Percentiles rank a stretch among this genome's conserved stretches.
These are phyloP conservation scores for Sphaerulina musiva DNA, from an alignment of 2,329 filamentous ascomycete genomes.

Conservation along the genomic window DNA sequence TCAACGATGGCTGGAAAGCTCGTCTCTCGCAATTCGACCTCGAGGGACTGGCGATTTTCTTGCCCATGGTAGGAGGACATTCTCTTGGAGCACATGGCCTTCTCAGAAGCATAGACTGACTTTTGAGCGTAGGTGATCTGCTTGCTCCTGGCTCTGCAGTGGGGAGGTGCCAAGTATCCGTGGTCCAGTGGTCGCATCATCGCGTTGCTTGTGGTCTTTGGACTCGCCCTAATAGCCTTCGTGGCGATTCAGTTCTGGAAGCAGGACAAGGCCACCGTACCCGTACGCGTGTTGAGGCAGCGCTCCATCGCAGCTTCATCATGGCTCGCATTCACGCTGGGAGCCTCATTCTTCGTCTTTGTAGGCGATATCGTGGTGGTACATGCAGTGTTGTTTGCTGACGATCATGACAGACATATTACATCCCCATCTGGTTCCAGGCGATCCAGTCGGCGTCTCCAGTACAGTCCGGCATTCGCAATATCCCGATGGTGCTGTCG, in stretches of 20 bases:
- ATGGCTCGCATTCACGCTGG: slow-evolving; percentile 34
- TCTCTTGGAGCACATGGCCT: slow-evolving; percentile 18
- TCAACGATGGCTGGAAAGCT: slow-evolving; percentile 17
- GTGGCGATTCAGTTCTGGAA: slow-evolving; percentile 52
- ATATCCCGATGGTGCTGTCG: slow-evolving; percentile 38
- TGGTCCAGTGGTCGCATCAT: slow-evolving; percentile 39
- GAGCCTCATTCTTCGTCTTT: slow-evolving; percentile 37
- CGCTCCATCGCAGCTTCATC: slow-evolving; percentile 35
- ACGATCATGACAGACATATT: neutral
- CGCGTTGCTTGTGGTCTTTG: slow-evolving; percentile 34
- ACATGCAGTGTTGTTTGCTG: neutral
- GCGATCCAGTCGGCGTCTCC: slow-evolving; percentile 44
- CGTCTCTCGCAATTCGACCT: slow-evolving; percentile 37
- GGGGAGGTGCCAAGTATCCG: slow-evolving; percentile 34
- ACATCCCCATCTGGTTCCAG: slow-evolving; percentile 43
- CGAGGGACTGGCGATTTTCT: slow-evolving; percentile 33
- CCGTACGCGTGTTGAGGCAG: slow-evolving; percentile 35
- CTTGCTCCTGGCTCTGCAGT: slow-evolving; percentile 42
- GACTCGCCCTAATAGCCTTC: slow-evolving; percentile 48
- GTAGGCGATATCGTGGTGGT: slow-evolving; percentile 35
- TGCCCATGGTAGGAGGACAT: slow-evolving; percentile 33
- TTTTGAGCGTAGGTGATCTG: slow-evolving; percentile 31
- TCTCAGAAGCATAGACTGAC: slow-evolving; percentile 5
- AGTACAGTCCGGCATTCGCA: slow-evolving; percentile 42
- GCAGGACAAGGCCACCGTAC: slow-evolving; percentile 40